Percentiles rank a stretch among this genome's conserved stretches.
These are phyloP conservation scores for Zychaea mexicana DNA, from an alignment of 371 early-diverging fungal genomes.

Conservation along the genomic window DNA sequence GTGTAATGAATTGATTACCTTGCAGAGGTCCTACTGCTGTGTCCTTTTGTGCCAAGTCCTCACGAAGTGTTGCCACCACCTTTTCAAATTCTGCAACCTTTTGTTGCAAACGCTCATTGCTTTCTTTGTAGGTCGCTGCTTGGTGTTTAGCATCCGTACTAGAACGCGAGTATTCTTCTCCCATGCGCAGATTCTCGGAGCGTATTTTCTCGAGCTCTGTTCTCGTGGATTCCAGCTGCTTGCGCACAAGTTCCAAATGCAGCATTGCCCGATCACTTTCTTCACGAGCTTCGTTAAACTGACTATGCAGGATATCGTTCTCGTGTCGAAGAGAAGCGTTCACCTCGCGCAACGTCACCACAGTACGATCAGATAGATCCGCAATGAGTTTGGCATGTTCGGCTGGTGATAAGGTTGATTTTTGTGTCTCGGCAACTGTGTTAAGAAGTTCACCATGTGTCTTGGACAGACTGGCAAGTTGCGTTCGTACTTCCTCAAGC, in stretches of 20 bases:
- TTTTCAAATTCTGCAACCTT: background rate
- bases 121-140: slow-evolving; percentile 21
- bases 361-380: slow-evolving; percentile 4
- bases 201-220: slow-evolving; percentile 15
- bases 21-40: background rate
- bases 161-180: background rate
- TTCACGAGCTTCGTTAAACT: slow-evolving; percentile 16
- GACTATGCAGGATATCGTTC: slow-evolving; percentile 21
- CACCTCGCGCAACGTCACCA: slow-evolving; percentile 19
- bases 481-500: slow-evolving; percentile 21
- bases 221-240: slow-evolving; percentile 13
- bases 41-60: background rate
- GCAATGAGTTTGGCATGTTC: background rate
- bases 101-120: background rate
- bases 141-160: slow-evolving; percentile 12
- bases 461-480: slow-evolving; percentile 15
- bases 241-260: slow-evolving; percentile 23
- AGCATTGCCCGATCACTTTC: slow-evolving; percentile 13
- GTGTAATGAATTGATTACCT: no score
- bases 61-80: background rate
- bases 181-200: slow-evolving; percentile 6
- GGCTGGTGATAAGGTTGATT: background rate
- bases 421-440: slow-evolving; percentile 8
- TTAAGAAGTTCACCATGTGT: slow-evolving; percentile 14
- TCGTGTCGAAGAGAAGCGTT: slow-evolving; percentile 23